Evolutionary conservation across 2,329 filamentous ascomycete species (phyloP).

Genomic region (Verticillium tricorpus): DNA sequence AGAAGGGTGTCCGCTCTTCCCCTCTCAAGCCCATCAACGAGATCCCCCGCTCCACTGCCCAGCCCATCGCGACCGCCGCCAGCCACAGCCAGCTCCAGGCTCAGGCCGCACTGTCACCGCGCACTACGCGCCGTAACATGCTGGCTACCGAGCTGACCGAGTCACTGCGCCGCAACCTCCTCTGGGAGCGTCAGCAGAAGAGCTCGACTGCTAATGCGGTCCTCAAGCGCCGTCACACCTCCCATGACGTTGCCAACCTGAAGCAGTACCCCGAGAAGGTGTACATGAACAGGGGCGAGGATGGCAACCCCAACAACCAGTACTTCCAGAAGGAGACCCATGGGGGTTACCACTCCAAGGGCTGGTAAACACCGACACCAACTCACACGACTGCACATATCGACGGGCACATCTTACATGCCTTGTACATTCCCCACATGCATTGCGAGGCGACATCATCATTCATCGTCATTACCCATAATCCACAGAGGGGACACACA

Average conservation of each 20-base stretch:
- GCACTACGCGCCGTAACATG: slow-evolving; percentile 93
- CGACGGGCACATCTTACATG: not conserved
- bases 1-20: slow-evolving; percentile 47
- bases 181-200: slow-evolving; percentile 95
- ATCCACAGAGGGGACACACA: not conserved
- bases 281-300: slow-evolving; percentile 56
- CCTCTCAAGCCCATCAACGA: slow-evolving; percentile 54
- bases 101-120: slow-evolving; percentile 78
- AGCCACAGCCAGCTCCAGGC: slow-evolving; percentile 51
- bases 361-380: slow-evolving; percentile 56
- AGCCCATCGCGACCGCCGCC: slow-evolving; percentile 74
- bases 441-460: slow-evolving; percentile 11
- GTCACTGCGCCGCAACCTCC: slow-evolving; percentile 82
- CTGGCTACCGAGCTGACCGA: slow-evolving; percentile 90
- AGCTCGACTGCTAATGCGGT: slow-evolving; percentile 83
- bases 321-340: slow-evolving; percentile 78
- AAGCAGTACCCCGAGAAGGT: slow-evolving; percentile 71
- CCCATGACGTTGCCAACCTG: slow-evolving; percentile 84
- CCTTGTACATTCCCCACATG: slow-evolving; percentile 9
- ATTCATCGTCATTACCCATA: not conserved
- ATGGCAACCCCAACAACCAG: slow-evolving; percentile 68
- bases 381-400: slow-evolving; percentile 8
- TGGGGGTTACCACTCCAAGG: slow-evolving; percentile 78
- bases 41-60: slow-evolving; percentile 61
- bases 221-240: slow-evolving; percentile 84